Evolutionary conservation across 1,139 yeast species (phyloP), one percentile per base, ranked within the genome.

Genomic region (Candida labiduridarum): DNA sequence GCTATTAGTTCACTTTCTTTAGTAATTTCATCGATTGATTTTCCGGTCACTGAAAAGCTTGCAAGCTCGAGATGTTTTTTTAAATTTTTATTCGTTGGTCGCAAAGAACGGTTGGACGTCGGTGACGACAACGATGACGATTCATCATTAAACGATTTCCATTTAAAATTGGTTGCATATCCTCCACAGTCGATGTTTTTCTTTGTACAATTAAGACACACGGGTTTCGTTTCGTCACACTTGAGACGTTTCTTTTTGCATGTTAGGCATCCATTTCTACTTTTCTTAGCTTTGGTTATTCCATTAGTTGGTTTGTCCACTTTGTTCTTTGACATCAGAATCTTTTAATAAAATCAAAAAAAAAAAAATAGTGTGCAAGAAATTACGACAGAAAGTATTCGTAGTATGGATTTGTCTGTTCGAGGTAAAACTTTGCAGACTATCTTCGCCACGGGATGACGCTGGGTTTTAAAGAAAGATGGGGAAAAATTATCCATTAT

Each of bases 181-280:
- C 89, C 89, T 0, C 84, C 80, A 71, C 98, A 92, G 30, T 80
- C 86, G 33, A 92, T 74, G 35, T 85, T 85, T 81, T 90, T 79
- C 56, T 87, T 85, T 49, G 74, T 69, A 66, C 98, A 92, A 66
- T 90, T 90, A 35, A 75, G 74, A 66, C 98, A 92, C 11, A 73
- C 65, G 0, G 97, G 97, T 57, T 85, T 87, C 0, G 77, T 74
- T 66, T 92, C 98, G 65, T 92, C 97, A 72, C 98, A 92, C 65
- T 92, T 92, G 43, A 92, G 96, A 49, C 97, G 74, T 58, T 97
- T 80, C 58, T 82, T 79, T 63, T 92, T 92, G 68, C 98, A 92
- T 1, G 96, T 89, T 44, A 84, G 79, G 67, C 98, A 92, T 0
- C 98, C 98, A 47, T 83, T 82, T 51, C 96, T 78, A 27, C 96